Base-by-base conservation (phyloP, 352 stramenopile species). In the Globisporangium nagaii region DNA sequence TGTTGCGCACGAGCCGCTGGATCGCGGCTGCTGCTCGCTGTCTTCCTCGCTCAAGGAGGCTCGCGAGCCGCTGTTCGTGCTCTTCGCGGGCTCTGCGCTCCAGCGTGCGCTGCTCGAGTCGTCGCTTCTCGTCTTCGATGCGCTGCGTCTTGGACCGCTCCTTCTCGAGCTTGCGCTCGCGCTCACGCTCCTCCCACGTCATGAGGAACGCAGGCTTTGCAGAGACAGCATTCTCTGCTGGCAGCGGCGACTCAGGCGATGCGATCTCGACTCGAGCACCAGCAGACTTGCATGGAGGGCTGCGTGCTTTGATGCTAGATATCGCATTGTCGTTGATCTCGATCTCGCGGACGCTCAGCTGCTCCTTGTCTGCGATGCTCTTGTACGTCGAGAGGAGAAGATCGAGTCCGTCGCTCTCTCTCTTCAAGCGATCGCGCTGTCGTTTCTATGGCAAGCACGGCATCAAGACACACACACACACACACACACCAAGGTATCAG, bases 111-210 rank as follows among this genome's bases (percentile, higher is more conserved):
- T 74, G 62, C 22, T 75, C 58, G 0, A 89, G 56, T 5, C 79
- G 67, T 12, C 66, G 44, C 46, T 89, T 86, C 52, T 93, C 79
- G 0, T 84, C 65, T 15, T 83, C 66, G 25, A 93, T 90, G 15
- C 78, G 77, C 27, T 76, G 62, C 0, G 65, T 53, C 51, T 84
- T 88, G 17, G 69, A 73, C 0, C 64, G 27, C 22, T 86, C 75
- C 45, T 92, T 90, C 40, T 86, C 73, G 27, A 79, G 53, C 36
- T 69, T 73, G 12, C 73, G 64, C 35, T 80, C 66, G 37, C 65
- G 65, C 56, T 89, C 77, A 7, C 82, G 73, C 58, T 92, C 77
- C 58, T 92, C 77, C 73, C 77, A 92, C 4, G 71, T 86, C 65
- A 80, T 79, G 35, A 89, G 65, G 40, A 91, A 81, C 2, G 62